Conservation (phyloP, 1,284 basidiomycete species). For the Trametes sp. region DNA sequence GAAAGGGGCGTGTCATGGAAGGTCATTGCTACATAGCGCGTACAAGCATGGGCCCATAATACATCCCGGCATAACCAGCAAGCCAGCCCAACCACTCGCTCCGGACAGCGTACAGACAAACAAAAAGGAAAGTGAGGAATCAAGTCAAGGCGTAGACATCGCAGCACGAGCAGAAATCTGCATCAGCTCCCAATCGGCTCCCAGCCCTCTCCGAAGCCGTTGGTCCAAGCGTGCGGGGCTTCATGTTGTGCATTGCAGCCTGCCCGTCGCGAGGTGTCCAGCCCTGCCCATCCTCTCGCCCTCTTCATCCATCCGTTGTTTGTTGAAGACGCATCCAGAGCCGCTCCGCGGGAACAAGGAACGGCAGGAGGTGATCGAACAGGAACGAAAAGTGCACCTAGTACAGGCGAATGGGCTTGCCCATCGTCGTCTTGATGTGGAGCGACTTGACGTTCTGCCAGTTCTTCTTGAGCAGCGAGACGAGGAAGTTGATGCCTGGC, state of each 20-base stretch:
- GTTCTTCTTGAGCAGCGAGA: constrained; percentile 99
- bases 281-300: constrained; percentile 8
- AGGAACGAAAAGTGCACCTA: constrained; percentile 49
- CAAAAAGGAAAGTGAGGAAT: constrained; percentile 7
- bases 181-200: constrained; percentile 89
- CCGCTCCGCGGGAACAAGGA: constrained; percentile 15
- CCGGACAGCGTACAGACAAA: constrained; percentile 20
- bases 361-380: constrained; percentile 13
- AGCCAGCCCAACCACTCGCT: constrained; percentile 11
- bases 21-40: constrained; percentile 30
- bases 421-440: constrained; percentile 99
- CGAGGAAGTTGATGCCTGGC: constrained; percentile 98
- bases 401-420: constrained; percentile 96
- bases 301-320: constrained; percentile 19
- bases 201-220: constrained; percentile 70
- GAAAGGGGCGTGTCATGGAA: constrained; percentile 12
- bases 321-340: constrained; percentile 1
- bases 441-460: constrained; percentile 99
- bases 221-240: constrained; percentile 94
- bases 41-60: constrained; percentile 27
- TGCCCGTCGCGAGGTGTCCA: constrained; percentile 19
- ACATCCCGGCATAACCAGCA: constrained; percentile 26
- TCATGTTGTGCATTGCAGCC: constrained; percentile 82
- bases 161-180: constrained; percentile 34
- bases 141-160: constrained; percentile 12